Percentiles rank a stretch among this genome's conserved stretches.
Evolutionary conservation across 2,329 filamentous ascomycete species (phyloP).

Genomic region (Ascocoryne sarcoides): DNA sequence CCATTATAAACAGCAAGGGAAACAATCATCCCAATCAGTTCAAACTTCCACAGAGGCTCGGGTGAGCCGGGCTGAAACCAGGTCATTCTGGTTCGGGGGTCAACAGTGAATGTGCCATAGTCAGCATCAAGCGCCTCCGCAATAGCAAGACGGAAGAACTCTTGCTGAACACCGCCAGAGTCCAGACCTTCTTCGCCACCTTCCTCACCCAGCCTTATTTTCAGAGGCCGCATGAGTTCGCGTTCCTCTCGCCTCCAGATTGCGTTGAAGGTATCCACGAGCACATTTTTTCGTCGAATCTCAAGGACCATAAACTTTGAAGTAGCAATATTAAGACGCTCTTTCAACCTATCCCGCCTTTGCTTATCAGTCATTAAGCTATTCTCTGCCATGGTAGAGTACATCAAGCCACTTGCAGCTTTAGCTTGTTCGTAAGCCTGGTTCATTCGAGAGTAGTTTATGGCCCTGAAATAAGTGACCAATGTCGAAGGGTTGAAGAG

Average conservation of each 20-base stretch:
- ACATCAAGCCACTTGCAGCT: constrained; percentile 46
- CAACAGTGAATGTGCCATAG: constrained; percentile 65
- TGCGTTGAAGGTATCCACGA: constrained; percentile 74
- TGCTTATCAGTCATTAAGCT: constrained; percentile 47
- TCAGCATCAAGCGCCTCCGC: constrained; percentile 69
- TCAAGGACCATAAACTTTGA: constrained; percentile 64
- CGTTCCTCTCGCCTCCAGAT: constrained; percentile 78
- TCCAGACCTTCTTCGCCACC: constrained; percentile 83
- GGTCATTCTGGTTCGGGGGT: constrained; percentile 65
- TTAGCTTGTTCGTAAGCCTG: constrained; percentile 64
- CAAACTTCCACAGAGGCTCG: constrained; percentile 82
- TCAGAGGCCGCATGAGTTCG: constrained; percentile 76
- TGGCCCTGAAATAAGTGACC: constrained; percentile 76
- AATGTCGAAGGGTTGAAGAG: constrained; percentile 66
- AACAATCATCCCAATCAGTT: constrained; percentile 79
- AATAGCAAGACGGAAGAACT: constrained; percentile 84
- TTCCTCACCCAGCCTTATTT: constrained; percentile 77
- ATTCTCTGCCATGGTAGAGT: constrained; percentile 41
- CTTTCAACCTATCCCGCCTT: constrained; percentile 52
- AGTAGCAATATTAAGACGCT: constrained; percentile 56
- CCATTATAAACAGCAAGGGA: constrained; percentile 91
- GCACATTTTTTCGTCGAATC: constrained; percentile 56
- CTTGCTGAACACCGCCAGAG: constrained; percentile 90
- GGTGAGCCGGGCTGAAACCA: constrained; percentile 82
- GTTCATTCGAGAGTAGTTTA: constrained; percentile 84